Conservation (phyloP, 768 basidiomycete genomes). For the Clitopilus passeckerianus region DNA sequence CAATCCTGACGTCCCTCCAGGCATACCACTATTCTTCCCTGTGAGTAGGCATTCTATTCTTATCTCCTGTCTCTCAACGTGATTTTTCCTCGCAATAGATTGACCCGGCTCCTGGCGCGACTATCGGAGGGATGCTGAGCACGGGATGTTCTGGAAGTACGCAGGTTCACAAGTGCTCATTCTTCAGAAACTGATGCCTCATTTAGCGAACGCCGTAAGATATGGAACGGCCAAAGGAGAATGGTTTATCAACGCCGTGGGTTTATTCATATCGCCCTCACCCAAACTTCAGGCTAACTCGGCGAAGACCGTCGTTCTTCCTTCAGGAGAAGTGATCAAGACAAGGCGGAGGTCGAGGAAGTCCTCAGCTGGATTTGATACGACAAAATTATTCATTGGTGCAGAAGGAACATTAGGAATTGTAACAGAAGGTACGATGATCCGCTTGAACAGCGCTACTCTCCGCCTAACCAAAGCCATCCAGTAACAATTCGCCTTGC, state of each 20-base stretch:
- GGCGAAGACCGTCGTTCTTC: conserved; percentile 78
- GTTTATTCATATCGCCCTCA: conserved; percentile 15
- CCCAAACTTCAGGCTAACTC: neutral
- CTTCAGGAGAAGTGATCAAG: conserved; percentile 87
- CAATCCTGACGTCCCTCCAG: conserved; percentile 21
- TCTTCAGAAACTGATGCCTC: neutral
- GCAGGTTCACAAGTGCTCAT: conserved; percentile 5
- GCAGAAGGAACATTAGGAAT: conserved; percentile 81
- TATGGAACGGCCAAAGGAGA: conserved; percentile 89
- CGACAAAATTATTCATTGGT: conserved; percentile 83
- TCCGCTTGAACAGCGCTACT: neutral
- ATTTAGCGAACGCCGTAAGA: conserved; percentile 67
- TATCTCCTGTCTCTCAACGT: neutral
- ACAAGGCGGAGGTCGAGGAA: conserved; percentile 77
- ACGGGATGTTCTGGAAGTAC: conserved; percentile 84
- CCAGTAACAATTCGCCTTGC: conserved; percentile 77
- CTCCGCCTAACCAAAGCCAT: neutral
- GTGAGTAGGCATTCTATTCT: conserved; percentile 29
- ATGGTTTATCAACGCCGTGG: conserved; percentile 84
- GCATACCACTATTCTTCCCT: conserved; percentile 81
- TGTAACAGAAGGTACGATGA: conserved; percentile 67
- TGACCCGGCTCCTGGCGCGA: conserved; percentile 75
- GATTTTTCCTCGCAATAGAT: conserved; percentile 36
- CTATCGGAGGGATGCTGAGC: conserved; percentile 82
- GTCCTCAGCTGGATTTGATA: conserved; percentile 84